Percentiles rank a stretch among this genome's conserved stretches.
These are phyloP conservation scores for Fragaria vesca DNA, from an alignment of 306 rosid genomes.

Conservation along the genomic window DNA sequence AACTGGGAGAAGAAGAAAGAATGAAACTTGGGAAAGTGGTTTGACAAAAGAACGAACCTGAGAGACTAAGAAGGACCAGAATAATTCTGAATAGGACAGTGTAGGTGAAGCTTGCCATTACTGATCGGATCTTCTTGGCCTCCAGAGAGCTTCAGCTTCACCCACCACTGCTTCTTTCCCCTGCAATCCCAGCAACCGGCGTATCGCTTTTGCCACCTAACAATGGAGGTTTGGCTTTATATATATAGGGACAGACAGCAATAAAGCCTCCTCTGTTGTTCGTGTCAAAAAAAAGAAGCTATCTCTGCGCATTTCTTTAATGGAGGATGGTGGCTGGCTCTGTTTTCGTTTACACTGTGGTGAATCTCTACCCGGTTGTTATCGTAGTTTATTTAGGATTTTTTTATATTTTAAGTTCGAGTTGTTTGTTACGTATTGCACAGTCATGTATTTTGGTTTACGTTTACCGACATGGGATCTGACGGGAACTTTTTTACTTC, in stretches of 20 bases:
- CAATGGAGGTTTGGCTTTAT: neutral
- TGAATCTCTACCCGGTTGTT: neutral
- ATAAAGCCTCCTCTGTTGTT: neutral
- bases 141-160: constrained; percentile 4
- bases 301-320: neutral
- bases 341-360: neutral
- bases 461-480: neutral
- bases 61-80: constrained; percentile 44
- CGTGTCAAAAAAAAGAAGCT: neutral
- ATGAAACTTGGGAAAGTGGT: neutral
- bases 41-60: constrained; percentile 43
- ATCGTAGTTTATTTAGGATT: neutral
- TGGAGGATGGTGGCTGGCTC: neutral
- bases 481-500: neutral
- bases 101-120: constrained; percentile 34
- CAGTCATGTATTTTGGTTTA: neutral
- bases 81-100: constrained; percentile 35
- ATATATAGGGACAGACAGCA: neutral
- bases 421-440: constrained; percentile 2
- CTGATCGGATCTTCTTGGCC: constrained; percentile 35
- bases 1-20: constrained; percentile 16
- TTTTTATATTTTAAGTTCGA: neutral
- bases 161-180: neutral
- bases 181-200: constrained; percentile 1
- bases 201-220: constrained; percentile 14